A percentile compares a stretch with the other conserved stretches of the same genome.
Conservation (phyloP, 768 basidiomycete genomes). For the Pleurotus pulmonarius region DNA sequence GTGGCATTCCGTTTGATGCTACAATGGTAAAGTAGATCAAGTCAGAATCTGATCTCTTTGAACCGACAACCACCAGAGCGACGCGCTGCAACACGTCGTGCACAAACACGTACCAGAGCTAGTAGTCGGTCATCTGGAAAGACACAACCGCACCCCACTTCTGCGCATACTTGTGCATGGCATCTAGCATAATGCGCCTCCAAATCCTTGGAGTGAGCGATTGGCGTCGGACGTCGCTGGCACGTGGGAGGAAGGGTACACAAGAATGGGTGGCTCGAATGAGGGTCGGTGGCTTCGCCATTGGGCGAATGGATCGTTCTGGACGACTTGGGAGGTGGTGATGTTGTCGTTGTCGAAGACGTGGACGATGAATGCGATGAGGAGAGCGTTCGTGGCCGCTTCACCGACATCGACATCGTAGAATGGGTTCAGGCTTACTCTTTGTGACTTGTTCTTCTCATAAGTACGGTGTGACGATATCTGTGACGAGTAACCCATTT, state of each 20-base stretch:
- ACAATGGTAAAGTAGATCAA: constrained; percentile 4
- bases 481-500: no score
- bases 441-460: no score
- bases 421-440: background rate
- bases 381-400: constrained; percentile 9
- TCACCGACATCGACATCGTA: constrained; percentile 8
- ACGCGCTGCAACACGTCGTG: background rate
- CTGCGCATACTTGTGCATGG: constrained; percentile 80
- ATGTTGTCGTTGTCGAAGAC: background rate
- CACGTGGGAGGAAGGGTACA: constrained; percentile 87
- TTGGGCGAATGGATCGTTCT: constrained; percentile 1
- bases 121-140: constrained; percentile 82
- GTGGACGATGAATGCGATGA: constrained; percentile 11
- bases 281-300: no score
- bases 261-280: constrained; percentile 37
- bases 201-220: constrained; percentile 64
- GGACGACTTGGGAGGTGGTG: constrained; percentile 5
- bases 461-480: no score
- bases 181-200: constrained; percentile 82
- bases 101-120: constrained; percentile 60
- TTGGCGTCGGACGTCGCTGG: constrained; percentile 55
- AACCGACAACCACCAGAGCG: no score
- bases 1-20: constrained; percentile 87
- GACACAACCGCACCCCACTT: constrained; percentile 66
- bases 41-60: constrained; percentile 1